phyloP scores from a whole-genome alignment of 2,329 filamentous ascomycete genomes.

The Diaporthe humulicola region DNA sequence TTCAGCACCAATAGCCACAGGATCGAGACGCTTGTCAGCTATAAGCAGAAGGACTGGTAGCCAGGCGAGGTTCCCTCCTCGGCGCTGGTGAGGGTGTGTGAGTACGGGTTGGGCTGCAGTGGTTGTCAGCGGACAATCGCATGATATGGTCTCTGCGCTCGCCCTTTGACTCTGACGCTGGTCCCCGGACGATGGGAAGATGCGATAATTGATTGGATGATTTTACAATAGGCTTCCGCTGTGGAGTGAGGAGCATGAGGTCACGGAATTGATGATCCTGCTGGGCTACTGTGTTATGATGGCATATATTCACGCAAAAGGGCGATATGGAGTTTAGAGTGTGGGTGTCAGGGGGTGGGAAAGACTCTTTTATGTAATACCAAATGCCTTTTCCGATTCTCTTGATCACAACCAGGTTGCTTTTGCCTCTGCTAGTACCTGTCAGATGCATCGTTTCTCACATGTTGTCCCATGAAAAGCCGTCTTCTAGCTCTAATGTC shows the following conservation, averaged over 20 bases:
- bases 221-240: neutral
- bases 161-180: neutral
- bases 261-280: neutral
- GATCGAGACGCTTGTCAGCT: conserved; percentile 96
- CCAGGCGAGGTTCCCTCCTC: conserved; percentile 39
- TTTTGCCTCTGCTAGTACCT: neutral
- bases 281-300: neutral
- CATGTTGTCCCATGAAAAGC: neutral
- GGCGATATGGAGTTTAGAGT: conserved; percentile 25
- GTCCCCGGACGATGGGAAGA: neutral
- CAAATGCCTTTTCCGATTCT: conserved; percentile 23
- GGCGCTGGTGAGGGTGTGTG: neutral
- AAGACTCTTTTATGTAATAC: conserved; percentile 29
- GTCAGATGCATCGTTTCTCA: conserved; percentile 1
- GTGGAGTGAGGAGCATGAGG: neutral
- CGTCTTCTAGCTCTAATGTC: conserved; percentile 24
- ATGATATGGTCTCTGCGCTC: neutral
- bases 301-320: conserved; percentile 6
- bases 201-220: neutral
- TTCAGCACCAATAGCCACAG: conserved; percentile 96
- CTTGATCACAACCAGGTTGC: neutral
- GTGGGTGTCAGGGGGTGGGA: neutral
- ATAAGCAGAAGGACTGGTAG: conserved; percentile 54
- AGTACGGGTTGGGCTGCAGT: too few relatives aligned
- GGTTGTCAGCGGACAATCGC: neutral